phyloP scores from a whole-genome alignment of 805 yeast species.

The Saccharomyces jurei region DNA sequence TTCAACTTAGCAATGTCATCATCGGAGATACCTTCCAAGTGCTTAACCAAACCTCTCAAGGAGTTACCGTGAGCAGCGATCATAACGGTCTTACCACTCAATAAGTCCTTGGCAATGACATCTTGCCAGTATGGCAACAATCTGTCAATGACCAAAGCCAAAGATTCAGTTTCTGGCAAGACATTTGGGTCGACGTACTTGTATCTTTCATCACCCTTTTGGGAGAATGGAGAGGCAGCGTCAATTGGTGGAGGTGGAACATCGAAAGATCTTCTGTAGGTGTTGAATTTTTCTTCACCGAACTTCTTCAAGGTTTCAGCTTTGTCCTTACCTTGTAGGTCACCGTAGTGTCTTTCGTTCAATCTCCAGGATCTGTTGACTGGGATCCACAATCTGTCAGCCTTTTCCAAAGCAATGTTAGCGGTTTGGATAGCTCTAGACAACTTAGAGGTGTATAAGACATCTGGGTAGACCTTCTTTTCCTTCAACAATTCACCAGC shows the following conservation, averaged over 20 bases:
- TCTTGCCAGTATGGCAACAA: slow-evolving; percentile 95
- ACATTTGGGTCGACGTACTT: slow-evolving; percentile 72
- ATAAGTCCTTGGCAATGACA: slow-evolving; percentile 74
- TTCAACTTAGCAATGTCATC: slow-evolving; percentile 87
- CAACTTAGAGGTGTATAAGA: slow-evolving; percentile 83
- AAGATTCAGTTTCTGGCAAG: slow-evolving; percentile 89
- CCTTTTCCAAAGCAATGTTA: slow-evolving; percentile 79
- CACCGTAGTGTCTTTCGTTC: slow-evolving; percentile 99
- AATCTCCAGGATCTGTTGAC: slow-evolving; percentile 95
- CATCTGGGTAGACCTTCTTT: slow-evolving; percentile 76
- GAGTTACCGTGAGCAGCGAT: slow-evolving; percentile 98
- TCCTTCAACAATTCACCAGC: slow-evolving; percentile 91
- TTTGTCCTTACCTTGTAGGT: slow-evolving; percentile 96
- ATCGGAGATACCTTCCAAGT: slow-evolving; percentile 88
- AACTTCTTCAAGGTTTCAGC: slow-evolving; percentile 81
- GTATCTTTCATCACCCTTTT: slow-evolving; percentile 81
- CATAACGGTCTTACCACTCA: slow-evolving; percentile 82
- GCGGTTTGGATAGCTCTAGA: slow-evolving; percentile 97
- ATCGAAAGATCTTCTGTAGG: slow-evolving; percentile 96
- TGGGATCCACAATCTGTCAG: slow-evolving; percentile 87
- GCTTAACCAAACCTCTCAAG: slow-evolving; percentile 90
- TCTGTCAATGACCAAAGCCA: slow-evolving; percentile 92
- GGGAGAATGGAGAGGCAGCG: slow-evolving; percentile 73
- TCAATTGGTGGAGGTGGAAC: slow-evolving; percentile 90
- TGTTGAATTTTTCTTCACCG: slow-evolving; percentile 90